A percentile compares a stretch with the other conserved stretches of the same genome.
phyloP scores from a whole-genome alignment of 2,329 filamentous ascomycete species.

The Fusarium globosum region DNA sequence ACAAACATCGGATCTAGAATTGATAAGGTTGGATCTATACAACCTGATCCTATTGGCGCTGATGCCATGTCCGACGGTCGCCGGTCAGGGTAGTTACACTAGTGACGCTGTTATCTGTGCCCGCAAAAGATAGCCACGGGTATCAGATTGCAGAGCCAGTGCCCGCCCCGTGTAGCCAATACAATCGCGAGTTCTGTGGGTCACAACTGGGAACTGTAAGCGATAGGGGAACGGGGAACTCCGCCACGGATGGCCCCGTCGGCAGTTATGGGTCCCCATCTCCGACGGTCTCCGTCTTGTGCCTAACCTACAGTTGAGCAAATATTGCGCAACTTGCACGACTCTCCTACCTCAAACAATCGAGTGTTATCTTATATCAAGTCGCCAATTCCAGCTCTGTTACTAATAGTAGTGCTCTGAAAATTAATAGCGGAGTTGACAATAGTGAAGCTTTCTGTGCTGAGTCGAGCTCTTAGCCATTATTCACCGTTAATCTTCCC shows the following conservation, averaged over 20 bases:
- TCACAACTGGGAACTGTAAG: not conserved
- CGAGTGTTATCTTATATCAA: not conserved
- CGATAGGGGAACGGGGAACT: constrained; percentile 15
- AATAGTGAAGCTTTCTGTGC: fast-evolving
- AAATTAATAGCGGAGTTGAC: not conserved
- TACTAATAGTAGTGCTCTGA: fast-evolving
- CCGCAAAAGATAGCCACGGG: not conserved
- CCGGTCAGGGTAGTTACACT: not conserved
- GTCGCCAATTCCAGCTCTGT: fast-evolving
- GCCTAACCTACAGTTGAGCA: not conserved
- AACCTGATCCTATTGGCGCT: not conserved
- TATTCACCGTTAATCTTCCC: not conserved
- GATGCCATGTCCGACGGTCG: not conserved
- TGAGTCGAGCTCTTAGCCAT: not conserved
- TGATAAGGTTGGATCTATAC: not conserved
- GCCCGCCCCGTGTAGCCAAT: not conserved
- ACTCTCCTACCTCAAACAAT: fast-evolving
- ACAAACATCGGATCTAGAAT: not conserved
- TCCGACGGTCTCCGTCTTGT: constrained; percentile 5
- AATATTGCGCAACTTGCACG: not conserved
- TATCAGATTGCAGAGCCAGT: not conserved
- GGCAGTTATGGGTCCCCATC: not conserved
- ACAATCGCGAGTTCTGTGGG: not conserved
- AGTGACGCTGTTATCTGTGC: not conserved
- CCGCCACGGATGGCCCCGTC: not conserved